Evolutionary conservation across 305 asterid species (phyloP).

Genomic region (Plantago coronopus): DNA sequence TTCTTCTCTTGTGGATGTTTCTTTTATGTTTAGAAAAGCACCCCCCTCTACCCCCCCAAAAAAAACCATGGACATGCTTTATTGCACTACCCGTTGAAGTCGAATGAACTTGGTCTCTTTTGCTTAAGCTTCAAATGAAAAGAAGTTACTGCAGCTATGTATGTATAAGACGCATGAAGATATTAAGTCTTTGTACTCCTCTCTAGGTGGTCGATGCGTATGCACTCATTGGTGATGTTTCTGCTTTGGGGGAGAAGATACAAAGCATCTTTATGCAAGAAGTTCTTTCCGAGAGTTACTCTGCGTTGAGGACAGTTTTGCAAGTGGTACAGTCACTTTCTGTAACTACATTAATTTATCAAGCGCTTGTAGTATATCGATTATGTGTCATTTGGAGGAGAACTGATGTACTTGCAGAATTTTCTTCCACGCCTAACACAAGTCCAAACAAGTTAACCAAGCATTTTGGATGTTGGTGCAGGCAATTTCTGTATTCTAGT

Average conservation of each 20-base stretch:
- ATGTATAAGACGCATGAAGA: no score
- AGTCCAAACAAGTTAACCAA: no score
- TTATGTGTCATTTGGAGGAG: no score
- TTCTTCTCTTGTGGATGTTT: no score
- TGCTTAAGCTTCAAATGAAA: no score
- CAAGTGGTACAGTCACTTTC: conserved; percentile 54
- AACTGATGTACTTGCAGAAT: no score
- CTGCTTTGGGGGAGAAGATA: conserved; percentile 95
- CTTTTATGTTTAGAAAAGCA: no score
- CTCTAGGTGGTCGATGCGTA: conserved; percentile 93
- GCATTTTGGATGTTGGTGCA: conserved; percentile 1
- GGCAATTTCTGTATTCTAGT: neutral
- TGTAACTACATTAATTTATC: conserved; percentile 12
- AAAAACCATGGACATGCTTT: no score
- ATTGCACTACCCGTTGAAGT: no score
- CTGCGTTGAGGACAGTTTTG: conserved; percentile 70
- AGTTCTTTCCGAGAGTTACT: conserved; percentile 90
- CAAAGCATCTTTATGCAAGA: conserved; percentile 99
- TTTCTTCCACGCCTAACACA: no score
- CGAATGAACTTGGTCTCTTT: no score
- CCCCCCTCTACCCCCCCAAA: no score
- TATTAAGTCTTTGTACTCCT: conserved; percentile 19
- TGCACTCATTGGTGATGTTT: conserved; percentile 94
- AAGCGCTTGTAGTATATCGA: conserved; percentile 3
- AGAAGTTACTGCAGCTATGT: neutral